Base-by-base conservation (phyloP, 768 basidiomycete genomes). In the Infundibulicybe gibba region DNA sequence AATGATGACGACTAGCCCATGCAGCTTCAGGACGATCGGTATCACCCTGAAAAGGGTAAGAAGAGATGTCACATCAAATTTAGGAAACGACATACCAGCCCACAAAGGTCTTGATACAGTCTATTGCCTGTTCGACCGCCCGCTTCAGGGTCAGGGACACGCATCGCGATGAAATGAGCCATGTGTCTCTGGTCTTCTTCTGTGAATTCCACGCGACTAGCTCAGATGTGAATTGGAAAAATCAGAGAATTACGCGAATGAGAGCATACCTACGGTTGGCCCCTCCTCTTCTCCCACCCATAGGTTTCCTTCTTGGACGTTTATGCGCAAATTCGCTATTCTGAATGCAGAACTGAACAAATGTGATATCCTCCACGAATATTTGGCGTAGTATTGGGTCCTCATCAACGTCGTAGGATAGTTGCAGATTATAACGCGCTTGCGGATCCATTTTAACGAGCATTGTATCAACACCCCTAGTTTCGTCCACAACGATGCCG, bases 1-100 rank as follows among this genome's bases (percentile, higher is more conserved):
- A 62, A 5, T 74, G 55, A 56, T 81, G 79, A 6, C 69, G 61
- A 0, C 19, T 47, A 4, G 56, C 69, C 78, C 78, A 81, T 0
- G 32, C 41, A 44, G 60, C 68, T 16, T 57, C 53, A 1, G 56
- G 42, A 8, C 62, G 62, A 14, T 57, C 49, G 15, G 47, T 43
- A 1, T 51, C 40, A 6, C 49, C 52, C 61, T 64, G 49, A n/a
- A 33, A 44, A 20, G 12, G 31, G 17, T 19, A 14, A 41, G n/a
- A n/a, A 25, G 38, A 20, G 10, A 21, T 38, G 38, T 13, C 13
- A 21, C 16, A 12, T 19, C n/a, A 2, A 34, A 43, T n/a, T 38
- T 19, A 9, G 34, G 35, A 19, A 16, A 30, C 12, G 15, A 56
- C 64, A 30, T 52, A 72, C 71, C 49, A 62, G 49, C 2, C 35